Conservation (phyloP, 169 alveolate genomes). For the Neospora caninum region DNA sequence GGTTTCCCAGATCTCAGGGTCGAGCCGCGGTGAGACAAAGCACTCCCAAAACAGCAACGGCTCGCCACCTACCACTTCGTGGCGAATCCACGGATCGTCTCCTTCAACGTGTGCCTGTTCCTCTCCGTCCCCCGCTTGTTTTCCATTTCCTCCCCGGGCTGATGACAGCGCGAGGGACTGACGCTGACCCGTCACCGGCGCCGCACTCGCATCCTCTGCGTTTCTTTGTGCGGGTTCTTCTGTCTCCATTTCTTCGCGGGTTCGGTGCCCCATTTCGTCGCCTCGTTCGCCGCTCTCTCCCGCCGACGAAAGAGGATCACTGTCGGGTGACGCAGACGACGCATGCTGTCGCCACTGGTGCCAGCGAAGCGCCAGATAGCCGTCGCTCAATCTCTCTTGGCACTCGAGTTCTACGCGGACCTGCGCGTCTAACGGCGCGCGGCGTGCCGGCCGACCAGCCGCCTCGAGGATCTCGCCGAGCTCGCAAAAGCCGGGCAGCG, state of each 20-base stretch:
- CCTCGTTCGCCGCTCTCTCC: not conserved
- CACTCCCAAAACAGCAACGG: no score
- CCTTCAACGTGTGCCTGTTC: not conserved
- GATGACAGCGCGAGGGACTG: no score
- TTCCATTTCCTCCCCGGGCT: not conserved
- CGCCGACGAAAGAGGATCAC: not conserved
- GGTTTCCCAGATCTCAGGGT: no score
- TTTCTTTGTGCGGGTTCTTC: not conserved
- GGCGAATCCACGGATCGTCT: not conserved
- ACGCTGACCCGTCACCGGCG: no score
- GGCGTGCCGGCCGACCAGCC: not conserved
- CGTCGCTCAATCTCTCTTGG: conserved; percentile 2
- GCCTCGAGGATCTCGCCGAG: not conserved
- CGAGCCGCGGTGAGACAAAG: no score
- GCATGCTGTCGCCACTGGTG: not conserved
- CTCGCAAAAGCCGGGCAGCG: not conserved
- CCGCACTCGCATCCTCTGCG: not conserved
- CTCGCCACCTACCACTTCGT: not conserved
- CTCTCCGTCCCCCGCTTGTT: not conserved
- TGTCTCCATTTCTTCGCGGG: not conserved
- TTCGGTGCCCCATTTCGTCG: not conserved
- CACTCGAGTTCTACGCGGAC: not conserved
- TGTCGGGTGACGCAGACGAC: not conserved
- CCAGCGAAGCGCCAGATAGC: not conserved
- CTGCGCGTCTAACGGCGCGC: not conserved